phyloP scores from a whole-genome alignment of 1,284 basidiomycete genomes.

The Leccinum solheimii region DNA sequence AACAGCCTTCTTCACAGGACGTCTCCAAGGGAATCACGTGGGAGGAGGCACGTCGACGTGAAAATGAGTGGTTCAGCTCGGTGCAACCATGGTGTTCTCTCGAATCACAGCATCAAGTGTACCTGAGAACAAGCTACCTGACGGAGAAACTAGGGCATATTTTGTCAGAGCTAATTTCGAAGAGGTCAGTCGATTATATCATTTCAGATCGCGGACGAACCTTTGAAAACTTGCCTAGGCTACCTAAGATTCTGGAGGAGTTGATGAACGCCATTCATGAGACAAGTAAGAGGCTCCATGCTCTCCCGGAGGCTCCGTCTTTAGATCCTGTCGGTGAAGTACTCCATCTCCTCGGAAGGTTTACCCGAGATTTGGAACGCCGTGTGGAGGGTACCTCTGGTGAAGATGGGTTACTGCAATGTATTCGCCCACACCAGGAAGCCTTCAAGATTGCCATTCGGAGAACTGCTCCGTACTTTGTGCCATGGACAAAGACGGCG shows the following conservation, averaged over 20 bases:
- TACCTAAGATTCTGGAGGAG: constrained; percentile 60
- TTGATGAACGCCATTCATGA: constrained; percentile 45
- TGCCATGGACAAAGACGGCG: constrained; percentile 32
- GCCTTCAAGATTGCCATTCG: constrained; percentile 50
- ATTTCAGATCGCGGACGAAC: not conserved
- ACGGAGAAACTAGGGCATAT: constrained; percentile 54
- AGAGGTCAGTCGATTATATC: constrained; percentile 41
- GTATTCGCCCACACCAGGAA: constrained; percentile 50
- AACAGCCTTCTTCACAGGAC: constrained; percentile 63
- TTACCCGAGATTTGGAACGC: constrained; percentile 44
- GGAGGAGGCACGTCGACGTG: constrained; percentile 56
- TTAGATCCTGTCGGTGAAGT: constrained; percentile 58
- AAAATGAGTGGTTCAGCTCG: constrained; percentile 67
- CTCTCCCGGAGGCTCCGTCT: constrained; percentile 59
- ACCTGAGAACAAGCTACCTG: constrained; percentile 56
- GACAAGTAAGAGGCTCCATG: constrained; percentile 37
- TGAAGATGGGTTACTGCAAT: constrained; percentile 52
- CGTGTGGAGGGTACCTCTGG: constrained; percentile 55
- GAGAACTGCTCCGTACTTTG: constrained; percentile 51
- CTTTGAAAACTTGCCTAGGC: constrained; percentile 39
- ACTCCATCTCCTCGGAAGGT: constrained; percentile 44
- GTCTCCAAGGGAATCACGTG: constrained; percentile 58
- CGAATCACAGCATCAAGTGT: constrained; percentile 47
- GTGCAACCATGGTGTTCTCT: constrained; percentile 58
- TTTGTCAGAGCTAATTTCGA: constrained; percentile 58